phyloP scores from a whole-genome alignment of 371 early-diverging fungal genomes.

The Mortierella sp. region DNA sequence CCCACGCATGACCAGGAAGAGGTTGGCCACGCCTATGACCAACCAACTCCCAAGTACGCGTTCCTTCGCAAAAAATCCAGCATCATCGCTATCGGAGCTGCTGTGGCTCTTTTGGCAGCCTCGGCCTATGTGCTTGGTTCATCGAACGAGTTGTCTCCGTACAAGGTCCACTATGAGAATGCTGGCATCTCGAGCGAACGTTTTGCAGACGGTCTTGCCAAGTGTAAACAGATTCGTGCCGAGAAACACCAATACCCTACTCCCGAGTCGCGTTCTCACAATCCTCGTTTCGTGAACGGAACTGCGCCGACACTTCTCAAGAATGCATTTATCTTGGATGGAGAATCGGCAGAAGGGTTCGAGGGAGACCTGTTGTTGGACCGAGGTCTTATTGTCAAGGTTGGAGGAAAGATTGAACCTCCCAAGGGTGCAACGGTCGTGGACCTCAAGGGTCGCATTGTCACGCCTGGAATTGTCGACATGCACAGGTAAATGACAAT shows the following conservation, averaged over 20 bases:
- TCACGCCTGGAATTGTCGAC: slow-evolving; percentile 87
- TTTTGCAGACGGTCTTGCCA: slow-evolving; percentile 56
- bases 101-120: slow-evolving; percentile 33
- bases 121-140: slow-evolving; percentile 38
- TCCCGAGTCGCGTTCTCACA: slow-evolving; percentile 51
- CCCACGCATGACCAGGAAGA: slow-evolving; percentile 50
- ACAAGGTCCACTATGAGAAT: slow-evolving; percentile 38
- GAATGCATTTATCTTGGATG: slow-evolving; percentile 68
- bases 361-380: slow-evolving; percentile 64
- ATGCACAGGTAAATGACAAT: slow-evolving; percentile 71
- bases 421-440: slow-evolving; percentile 57
- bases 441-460: slow-evolving; percentile 73
- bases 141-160: slow-evolving; percentile 40
- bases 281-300: slow-evolving; percentile 51
- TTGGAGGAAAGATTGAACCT: slow-evolving; percentile 52
- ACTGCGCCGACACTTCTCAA: slow-evolving; percentile 58
- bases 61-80: slow-evolving; percentile 38
- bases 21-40: slow-evolving; percentile 35
- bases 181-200: slow-evolving; percentile 59
- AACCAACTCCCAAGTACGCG: slow-evolving; percentile 17
- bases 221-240: slow-evolving; percentile 55
- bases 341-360: slow-evolving; percentile 56
- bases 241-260: slow-evolving; percentile 40
- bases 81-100: slow-evolving; percentile 37
- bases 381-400: slow-evolving; percentile 64